Evolutionary conservation across 106 monocot species (phyloP).

Genomic region (Phalaenopsis equestris): DNA sequence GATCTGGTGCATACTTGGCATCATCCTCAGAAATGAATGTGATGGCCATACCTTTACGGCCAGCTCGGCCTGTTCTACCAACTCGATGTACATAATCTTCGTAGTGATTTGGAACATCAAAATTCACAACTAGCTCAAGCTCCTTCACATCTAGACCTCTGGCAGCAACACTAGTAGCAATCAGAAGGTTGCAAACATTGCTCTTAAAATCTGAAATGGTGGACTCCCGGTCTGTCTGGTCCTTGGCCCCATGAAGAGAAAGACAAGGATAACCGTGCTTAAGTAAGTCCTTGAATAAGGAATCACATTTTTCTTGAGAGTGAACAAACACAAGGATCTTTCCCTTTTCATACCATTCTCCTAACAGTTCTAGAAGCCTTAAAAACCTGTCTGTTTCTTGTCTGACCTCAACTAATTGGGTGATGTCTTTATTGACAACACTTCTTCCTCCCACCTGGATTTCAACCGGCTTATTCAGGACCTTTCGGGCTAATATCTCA

Average conservation of each 20-base stretch:
- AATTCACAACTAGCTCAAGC: conserved; percentile 91
- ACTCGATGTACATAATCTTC: conserved; percentile 99
- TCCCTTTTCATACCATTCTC: conserved; percentile 97
- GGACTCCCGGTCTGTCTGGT: conserved; percentile 94
- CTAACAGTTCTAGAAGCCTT: conserved; percentile 77
- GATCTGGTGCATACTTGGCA: conserved; percentile 84
- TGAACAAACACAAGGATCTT: conserved; percentile 97
- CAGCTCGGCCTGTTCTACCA: conserved; percentile 89
- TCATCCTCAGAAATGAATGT: conserved; percentile 98
- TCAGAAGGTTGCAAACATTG: conserved; percentile 86
- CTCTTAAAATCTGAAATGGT: conserved; percentile 90
- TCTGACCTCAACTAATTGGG: conserved; percentile 86
- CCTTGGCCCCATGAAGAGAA: conserved; percentile 91
- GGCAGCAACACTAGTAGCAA: conserved; percentile 92
- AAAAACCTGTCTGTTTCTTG: conserved; percentile 77
- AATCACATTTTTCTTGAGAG: conserved; percentile 94
- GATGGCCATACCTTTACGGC: conserved; percentile 73
- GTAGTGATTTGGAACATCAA: conserved; percentile 96
- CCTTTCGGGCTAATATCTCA: conserved; percentile 78
- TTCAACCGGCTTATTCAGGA: conserved; percentile 82
- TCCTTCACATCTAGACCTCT: conserved; percentile 96
- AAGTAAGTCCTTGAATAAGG: conserved; percentile 81
- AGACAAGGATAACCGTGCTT: conserved; percentile 93
- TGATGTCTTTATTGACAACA: conserved; percentile 91
- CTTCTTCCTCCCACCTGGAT: conserved; percentile 96